phyloP scores from a whole-genome alignment of 352 stramenopile genomes.

The Phytopythium chamaehyphon region DNA sequence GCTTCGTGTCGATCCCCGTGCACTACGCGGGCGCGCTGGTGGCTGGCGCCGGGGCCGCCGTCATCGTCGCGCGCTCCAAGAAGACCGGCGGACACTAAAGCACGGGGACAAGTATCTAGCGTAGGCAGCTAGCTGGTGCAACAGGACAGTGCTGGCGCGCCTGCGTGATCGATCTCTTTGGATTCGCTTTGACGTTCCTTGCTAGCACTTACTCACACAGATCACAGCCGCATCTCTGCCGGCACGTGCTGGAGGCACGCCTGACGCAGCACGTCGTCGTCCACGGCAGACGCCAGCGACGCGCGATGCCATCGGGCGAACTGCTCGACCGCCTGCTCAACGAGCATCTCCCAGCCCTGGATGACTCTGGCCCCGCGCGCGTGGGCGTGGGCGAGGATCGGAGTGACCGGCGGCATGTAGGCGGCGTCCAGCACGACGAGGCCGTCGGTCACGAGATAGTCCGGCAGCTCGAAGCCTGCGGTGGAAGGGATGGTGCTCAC shows the following conservation, averaged over 20 bases:
- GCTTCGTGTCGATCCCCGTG: constrained; percentile 67
- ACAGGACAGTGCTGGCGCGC: no score
- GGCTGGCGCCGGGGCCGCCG: constrained; percentile 33
- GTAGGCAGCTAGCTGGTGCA: no score
- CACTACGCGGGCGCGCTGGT: constrained; percentile 65
- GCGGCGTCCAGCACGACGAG: constrained; percentile 96
- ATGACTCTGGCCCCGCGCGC: constrained; percentile 85
- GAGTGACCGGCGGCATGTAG: constrained; percentile 96
- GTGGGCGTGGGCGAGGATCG: constrained; percentile 88
- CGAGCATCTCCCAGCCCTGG: constrained; percentile 98
- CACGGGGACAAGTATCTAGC: background rate
- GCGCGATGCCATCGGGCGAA: constrained; percentile 92
- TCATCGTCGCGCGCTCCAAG: constrained; percentile 41
- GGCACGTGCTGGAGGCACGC: constrained; percentile 57
- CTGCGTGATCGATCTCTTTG: background rate
- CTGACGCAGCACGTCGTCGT: constrained; percentile 51
- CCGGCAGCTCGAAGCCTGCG: constrained; percentile 78
- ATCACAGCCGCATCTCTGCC: constrained; percentile 42
- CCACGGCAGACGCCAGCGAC: constrained; percentile 34
- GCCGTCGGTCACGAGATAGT: constrained; percentile 48
- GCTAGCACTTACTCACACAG: no score
- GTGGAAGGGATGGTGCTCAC: constrained; percentile 94
- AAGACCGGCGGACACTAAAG: constrained; percentile 10
- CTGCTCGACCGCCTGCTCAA: constrained; percentile 96
- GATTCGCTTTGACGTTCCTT: background rate